Percentiles rank a stretch among this genome's conserved stretches.
phyloP scores from a whole-genome alignment of 1,284 basidiomycete species.

The Pholiota adiposa region DNA sequence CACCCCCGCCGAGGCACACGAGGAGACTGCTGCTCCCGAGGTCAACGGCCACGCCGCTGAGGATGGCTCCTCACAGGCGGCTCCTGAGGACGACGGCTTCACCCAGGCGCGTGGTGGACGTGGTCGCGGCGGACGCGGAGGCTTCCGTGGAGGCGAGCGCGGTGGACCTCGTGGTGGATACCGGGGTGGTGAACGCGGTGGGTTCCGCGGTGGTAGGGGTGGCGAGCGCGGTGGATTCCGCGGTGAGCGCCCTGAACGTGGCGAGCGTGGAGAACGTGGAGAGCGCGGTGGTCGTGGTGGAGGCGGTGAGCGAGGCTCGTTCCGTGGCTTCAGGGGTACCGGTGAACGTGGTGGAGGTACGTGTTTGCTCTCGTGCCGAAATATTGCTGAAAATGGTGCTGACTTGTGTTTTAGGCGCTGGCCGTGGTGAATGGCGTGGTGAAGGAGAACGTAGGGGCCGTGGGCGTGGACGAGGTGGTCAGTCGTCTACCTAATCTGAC shows the following conservation, averaged over 20 bases:
- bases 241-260: constrained; percentile 35
- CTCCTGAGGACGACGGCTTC: constrained; percentile 67
- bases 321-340: constrained; percentile 24
- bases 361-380: neutral
- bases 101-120: constrained; percentile 46
- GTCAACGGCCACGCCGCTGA: constrained; percentile 30
- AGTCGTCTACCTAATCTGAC: neutral
- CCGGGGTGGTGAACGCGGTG: constrained; percentile 15
- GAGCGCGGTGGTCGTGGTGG: constrained; percentile 15
- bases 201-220: constrained; percentile 12
- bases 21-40: constrained; percentile 18
- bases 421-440: constrained; percentile 22
- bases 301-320: constrained; percentile 17
- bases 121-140: constrained; percentile 43
- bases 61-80: constrained; percentile 19
- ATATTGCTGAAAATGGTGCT: neutral
- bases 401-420: neutral
- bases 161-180: too few relatives aligned
- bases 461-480: constrained; percentile 22
- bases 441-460: constrained; percentile 19
- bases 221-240: constrained; percentile 38
- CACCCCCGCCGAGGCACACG: constrained; percentile 51
- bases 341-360: constrained; percentile 21
- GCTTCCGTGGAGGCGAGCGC: constrained; percentile 31
- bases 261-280: constrained; percentile 15